Evolutionary conservation across 805 yeast genomes (phyloP).

Genomic region (Suhomyces prunicola): DNA sequence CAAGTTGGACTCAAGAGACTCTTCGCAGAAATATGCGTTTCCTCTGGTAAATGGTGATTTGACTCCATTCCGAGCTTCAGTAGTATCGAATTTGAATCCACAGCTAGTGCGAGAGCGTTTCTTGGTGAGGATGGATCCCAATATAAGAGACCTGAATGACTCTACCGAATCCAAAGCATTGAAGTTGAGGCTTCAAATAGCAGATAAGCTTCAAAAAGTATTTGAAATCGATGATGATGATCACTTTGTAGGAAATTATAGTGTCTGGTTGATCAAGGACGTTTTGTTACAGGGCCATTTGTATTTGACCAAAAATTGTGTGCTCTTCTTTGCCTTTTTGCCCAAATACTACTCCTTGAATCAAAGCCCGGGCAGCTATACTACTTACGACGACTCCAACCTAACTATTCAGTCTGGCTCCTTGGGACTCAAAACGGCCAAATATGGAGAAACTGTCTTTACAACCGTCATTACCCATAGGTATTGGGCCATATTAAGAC

Average conservation of each 20-base stretch:
- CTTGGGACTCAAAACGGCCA: conserved; percentile 36
- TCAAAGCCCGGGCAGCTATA: neutral
- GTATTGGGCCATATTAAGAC: conserved; percentile 78
- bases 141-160: conserved; percentile 7
- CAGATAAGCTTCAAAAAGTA: conserved; percentile 32
- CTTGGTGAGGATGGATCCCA: conserved; percentile 12
- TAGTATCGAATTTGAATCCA: conserved; percentile 27
- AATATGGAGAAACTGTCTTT: conserved; percentile 37
- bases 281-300: conserved; percentile 85
- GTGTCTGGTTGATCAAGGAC: conserved; percentile 79
- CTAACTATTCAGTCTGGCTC: conserved; percentile 33
- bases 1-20: neutral
- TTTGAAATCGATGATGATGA: conserved; percentile 53
- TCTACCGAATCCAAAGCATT: conserved; percentile 5
- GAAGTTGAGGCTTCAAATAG: conserved; percentile 25
- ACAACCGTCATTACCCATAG: conserved; percentile 42
- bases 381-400: conserved; percentile 23
- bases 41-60: neutral
- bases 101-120: conserved; percentile 11
- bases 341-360: conserved; percentile 42
- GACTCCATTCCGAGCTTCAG: conserved; percentile 27
- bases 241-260: conserved; percentile 55
- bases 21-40: neutral
- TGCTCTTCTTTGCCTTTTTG: conserved; percentile 75
- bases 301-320: conserved; percentile 60